Evolutionary conservation across 805 yeast genomes (phyloP), one percentile per base, ranked within the genome.

Genomic region (Ogataea henricii): DNA sequence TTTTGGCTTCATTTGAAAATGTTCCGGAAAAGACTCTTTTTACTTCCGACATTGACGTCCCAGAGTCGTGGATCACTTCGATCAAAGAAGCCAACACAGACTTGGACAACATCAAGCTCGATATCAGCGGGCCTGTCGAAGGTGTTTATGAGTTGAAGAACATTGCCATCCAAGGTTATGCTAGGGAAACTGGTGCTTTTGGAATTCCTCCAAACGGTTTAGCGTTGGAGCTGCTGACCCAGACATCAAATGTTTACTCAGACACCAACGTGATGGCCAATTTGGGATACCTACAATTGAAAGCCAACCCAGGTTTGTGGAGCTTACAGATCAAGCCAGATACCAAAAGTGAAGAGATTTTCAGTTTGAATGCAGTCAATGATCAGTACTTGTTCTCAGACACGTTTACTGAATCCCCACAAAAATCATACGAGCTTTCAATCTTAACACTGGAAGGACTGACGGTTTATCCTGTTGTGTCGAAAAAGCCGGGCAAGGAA

Each of bases 211-310:
- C 87, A 0, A 68, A 77, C 0, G 87, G 86, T 1, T 56, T 84
- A 13, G 70, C 74, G 3, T 58, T 89, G 3, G 71, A 73, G 17
- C 60, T 83, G 1, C 16, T 33, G 7, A 54, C 53, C 40, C 22
- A 41, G 14, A 41, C 48, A 18, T 51, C 59, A 22, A 46, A 57
- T 45, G 60, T 16, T 17, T 61, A 45, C 13, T 69, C 76, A 1
- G 89, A 83, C 53, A 85, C 96, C 0, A 71, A 68, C 32, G 82
- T 90, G 1, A 87, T 92, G 94, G 77, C 83, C 1, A 84, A 87
- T 33, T 71, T 85, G 52, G 97, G 97, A 0, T 92, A 92, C 64
- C 79, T 86, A 45, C 97, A 91, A 65, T 70, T 94, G 39, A 79
- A 79, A 52, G 82, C 86, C 0, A 73, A 72, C 43, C 94, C 95